These are phyloP conservation scores for Marasmius oreades DNA, from an alignment of 1,284 basidiomycete genomes.

Conservation along the genomic window DNA sequence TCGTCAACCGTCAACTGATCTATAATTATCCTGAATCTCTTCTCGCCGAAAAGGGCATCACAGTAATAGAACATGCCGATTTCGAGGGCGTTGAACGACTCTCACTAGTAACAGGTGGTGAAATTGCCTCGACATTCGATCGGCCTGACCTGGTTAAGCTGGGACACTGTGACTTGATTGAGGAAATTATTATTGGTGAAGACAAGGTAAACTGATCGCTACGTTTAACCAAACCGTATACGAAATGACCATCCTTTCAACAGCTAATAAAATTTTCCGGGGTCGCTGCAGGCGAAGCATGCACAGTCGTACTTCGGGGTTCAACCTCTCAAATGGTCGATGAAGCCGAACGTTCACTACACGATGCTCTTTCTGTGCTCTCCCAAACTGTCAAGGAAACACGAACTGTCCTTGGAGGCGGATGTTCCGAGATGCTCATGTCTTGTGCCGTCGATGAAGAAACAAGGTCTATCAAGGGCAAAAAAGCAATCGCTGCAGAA, in stretches of 20 bases:
- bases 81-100: slow-evolving; percentile 98
- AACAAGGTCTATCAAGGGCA: slow-evolving; percentile 83
- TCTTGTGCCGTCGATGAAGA: slow-evolving; percentile 90
- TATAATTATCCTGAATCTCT: slow-evolving; percentile 99
- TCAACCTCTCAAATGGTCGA: slow-evolving; percentile 99
- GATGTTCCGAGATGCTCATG: slow-evolving; percentile 99
- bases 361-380: slow-evolving; percentile 95
- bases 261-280: slow-evolving; percentile 99
- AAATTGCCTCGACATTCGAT: slow-evolving; percentile 96
- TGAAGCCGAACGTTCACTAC: slow-evolving; percentile 96
- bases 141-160: slow-evolving; percentile 92
- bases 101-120: slow-evolving; percentile 95
- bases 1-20: slow-evolving; percentile 98
- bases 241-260: background rate
- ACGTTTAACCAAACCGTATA: background rate
- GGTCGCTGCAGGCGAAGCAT: slow-evolving; percentile 97
- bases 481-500: slow-evolving; percentile 95
- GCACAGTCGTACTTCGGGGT: slow-evolving; percentile 95
- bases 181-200: slow-evolving; percentile 99
- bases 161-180: slow-evolving; percentile 91
- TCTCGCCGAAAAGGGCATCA: slow-evolving; percentile 89
- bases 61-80: slow-evolving; percentile 93
- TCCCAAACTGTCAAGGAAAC: slow-evolving; percentile 99
- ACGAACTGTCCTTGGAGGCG: slow-evolving; percentile 90
- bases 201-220: slow-evolving; percentile 68